Evolutionary conservation across 2,329 filamentous ascomycete genomes (phyloP).

Genomic region (Penicillium concentricum): DNA sequence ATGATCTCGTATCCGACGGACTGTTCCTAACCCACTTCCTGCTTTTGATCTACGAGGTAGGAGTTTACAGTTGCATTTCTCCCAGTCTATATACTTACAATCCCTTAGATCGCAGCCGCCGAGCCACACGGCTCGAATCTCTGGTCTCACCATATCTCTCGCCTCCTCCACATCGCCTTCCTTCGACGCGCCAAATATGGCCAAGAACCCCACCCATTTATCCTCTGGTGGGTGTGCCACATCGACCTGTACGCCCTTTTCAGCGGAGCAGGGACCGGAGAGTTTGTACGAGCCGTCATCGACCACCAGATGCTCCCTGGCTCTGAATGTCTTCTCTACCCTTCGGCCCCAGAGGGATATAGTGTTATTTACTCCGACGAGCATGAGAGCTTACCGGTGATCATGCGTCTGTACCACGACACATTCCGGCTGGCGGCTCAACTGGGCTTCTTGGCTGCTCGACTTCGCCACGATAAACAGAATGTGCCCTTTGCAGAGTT

Average conservation of each 20-base stretch:
- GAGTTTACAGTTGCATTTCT: slow-evolving; percentile 12
- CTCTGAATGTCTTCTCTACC: slow-evolving; percentile 38
- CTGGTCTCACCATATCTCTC: slow-evolving; percentile 56
- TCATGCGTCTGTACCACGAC: slow-evolving; percentile 48
- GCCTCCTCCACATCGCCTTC: slow-evolving; percentile 51
- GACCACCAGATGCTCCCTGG: slow-evolving; percentile 50
- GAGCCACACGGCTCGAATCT: slow-evolving; percentile 49
- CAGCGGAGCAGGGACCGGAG: slow-evolving; percentile 52
- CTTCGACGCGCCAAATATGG: slow-evolving; percentile 48
- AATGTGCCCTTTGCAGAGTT: slow-evolving; percentile 24
- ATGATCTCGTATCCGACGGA: slow-evolving; percentile 57
- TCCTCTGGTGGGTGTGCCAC: slow-evolving; percentile 55
- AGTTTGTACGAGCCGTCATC: slow-evolving; percentile 50
- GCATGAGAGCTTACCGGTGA: slow-evolving; percentile 36
- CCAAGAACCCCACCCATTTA: slow-evolving; percentile 49
- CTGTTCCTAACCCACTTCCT: slow-evolving; percentile 58
- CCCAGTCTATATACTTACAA: slow-evolving; percentile 9
- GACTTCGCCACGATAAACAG: slow-evolving; percentile 39
- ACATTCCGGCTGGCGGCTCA: slow-evolving; percentile 47
- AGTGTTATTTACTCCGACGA: slow-evolving; percentile 40
- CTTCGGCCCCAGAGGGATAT: slow-evolving; percentile 34
- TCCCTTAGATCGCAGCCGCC: slow-evolving; percentile 45
- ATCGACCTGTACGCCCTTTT: slow-evolving; percentile 58
- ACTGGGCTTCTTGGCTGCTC: slow-evolving; percentile 45
- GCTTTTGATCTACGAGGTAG: slow-evolving; percentile 57